phyloP scores from a whole-genome alignment of 257 asterid genomes.

The Solanum chiquidenum region DNA sequence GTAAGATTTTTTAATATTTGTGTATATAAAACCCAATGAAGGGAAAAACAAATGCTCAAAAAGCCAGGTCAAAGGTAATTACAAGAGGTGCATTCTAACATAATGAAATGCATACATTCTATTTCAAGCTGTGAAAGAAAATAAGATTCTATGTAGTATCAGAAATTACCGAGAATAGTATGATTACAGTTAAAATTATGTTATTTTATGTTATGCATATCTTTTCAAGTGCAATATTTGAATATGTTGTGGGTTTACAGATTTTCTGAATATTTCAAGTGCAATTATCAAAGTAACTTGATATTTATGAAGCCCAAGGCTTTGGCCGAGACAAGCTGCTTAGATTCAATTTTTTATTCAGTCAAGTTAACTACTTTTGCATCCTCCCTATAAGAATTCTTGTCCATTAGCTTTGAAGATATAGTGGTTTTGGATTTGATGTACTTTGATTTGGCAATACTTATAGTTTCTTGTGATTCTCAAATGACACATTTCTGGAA shows the following conservation, averaged over 20 bases:
- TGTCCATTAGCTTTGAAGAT: background rate
- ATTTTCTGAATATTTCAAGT: background rate
- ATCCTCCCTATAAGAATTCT: background rate
- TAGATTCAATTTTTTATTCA: background rate
- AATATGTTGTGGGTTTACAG: background rate
- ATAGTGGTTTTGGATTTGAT: background rate
- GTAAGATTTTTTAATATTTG: background rate
- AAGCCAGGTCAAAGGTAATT: background rate
- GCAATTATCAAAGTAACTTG: background rate
- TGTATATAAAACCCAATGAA: background rate
- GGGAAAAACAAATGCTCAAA: background rate
- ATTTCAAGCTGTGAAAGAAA: background rate
- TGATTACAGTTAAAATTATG: background rate
- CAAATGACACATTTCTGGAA: background rate
- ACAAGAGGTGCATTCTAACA: background rate
- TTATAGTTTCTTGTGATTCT: background rate
- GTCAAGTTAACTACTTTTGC: background rate
- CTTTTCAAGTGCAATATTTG: background rate
- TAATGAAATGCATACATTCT: background rate
- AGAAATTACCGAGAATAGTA: background rate
- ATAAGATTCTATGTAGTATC: background rate
- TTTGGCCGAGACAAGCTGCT: background rate
- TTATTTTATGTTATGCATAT: background rate
- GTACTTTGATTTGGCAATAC: background rate
- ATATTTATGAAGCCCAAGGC: background rate